Evolutionary conservation across 495 filamentous ascomycete species (phyloP), one percentile per base, ranked within the genome.

Genomic region (Xylaria castorea): DNA sequence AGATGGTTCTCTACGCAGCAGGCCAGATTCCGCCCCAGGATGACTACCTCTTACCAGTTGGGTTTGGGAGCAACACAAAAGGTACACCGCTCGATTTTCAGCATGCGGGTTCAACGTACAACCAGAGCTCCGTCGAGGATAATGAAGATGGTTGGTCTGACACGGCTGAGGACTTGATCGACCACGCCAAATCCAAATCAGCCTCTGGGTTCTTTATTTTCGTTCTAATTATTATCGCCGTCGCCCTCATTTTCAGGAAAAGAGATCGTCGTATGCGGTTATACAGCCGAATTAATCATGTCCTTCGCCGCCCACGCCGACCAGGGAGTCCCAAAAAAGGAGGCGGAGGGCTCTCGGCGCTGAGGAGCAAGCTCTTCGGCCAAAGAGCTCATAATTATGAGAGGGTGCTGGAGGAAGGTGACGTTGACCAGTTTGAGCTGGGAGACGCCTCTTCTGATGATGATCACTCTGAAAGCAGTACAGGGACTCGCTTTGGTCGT

Each of bases 1-100:
- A 97, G 81, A 98, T 98, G 86, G 91, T 98, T n/a, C 88, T 99
- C 27, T 99, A 98, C 75, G 96, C 95, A 0, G 90, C 96, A 8
- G 94, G 93, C 7, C 93, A 98, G 80, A 86, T 98, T 20, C 91
- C 92, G 0, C 86, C 92, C 0, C 83, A 86, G 14, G 81, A 83
- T 38, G 85, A 90, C 62, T 77, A 83, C 62, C 76, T 76, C 8
- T 83, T 92, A 7, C 92, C 93, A 0, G 97, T 99, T 11, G 96
- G 96, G 1, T 98, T 98, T 77, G 96, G 96, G 53, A 92, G 88
- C 83, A 98, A 99, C 77, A 80, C 83, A 42, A 78, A 83, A 66
- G 83, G 85, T 16, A 84, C 92, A 5, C 93, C 94, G 3, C 65
- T 81, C 1, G 93, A 97, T 77, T 99, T 97, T 78, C 93, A 98